phyloP scores from a whole-genome alignment of 1,284 basidiomycete genomes.

The Fomitopsis schrenkii region DNA sequence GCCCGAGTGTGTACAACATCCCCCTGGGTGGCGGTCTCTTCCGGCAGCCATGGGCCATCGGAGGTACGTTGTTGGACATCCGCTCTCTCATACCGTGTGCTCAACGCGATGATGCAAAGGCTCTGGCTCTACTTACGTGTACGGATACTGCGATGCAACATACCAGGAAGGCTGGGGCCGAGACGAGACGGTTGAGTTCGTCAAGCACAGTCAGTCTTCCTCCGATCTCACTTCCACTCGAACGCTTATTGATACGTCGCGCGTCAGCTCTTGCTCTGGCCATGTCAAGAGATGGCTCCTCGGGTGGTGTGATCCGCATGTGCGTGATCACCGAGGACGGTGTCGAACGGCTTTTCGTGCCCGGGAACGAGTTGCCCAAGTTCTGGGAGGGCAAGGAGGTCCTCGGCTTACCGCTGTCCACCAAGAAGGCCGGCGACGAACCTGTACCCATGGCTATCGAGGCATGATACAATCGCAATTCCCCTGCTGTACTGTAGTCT shows the following conservation, averaged over 20 bases:
- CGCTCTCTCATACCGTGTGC: constrained; percentile 3
- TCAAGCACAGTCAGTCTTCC: constrained; percentile 83
- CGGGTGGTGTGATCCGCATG: constrained; percentile 97
- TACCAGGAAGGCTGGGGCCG: constrained; percentile 91
- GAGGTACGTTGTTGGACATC: constrained; percentile 51
- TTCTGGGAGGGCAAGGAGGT: constrained; percentile 85
- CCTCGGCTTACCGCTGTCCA: constrained; percentile 35
- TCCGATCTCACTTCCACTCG: constrained; percentile 1
- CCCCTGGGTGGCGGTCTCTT: constrained; percentile 92
- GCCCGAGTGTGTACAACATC: constrained; percentile 97
- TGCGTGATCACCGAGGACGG: constrained; percentile 91
- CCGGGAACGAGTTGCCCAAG: constrained; percentile 86
- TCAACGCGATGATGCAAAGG: constrained; percentile 41
- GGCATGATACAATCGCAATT: constrained; percentile 29
- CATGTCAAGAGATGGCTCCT: constrained; percentile 97
- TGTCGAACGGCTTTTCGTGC: constrained; percentile 91
- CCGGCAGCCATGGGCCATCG: constrained; percentile 95
- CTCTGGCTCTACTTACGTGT: constrained; percentile 97
- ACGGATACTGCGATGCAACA: constrained; percentile 99
- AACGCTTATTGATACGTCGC: neutral
- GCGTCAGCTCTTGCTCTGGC: constrained; percentile 85
- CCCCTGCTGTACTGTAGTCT: neutral
- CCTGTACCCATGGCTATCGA: constrained; percentile 67
- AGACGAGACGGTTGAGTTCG: constrained; percentile 92
- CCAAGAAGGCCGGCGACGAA: constrained; percentile 30